Evolutionary conservation across 176 grass and related monocot species (phyloP).

Genomic region (Chrysopogon serrulatus): DNA sequence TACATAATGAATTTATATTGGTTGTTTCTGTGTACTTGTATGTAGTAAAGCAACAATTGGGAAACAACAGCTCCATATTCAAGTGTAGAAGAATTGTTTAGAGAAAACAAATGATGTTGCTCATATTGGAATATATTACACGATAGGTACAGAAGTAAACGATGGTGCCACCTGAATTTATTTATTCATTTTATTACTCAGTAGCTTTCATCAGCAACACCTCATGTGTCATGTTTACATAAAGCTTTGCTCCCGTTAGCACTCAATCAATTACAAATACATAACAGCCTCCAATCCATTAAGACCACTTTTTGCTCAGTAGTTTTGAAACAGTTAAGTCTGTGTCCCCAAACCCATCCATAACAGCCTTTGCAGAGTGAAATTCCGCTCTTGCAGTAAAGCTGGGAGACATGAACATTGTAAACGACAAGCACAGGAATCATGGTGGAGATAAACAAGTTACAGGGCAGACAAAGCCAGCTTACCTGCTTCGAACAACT

Average conservation of each 20-base stretch:
- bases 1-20: no score
- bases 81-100: no score
- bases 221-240: not conserved
- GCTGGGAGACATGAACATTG: slow-evolving; percentile 21
- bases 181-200: not conserved
- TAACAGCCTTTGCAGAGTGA: slow-evolving; percentile 58
- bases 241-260: not conserved
- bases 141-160: not conserved
- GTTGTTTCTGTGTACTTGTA: no score
- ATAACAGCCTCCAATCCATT: not conserved
- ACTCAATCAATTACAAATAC: not conserved
- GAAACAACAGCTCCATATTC: no score
- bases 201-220: not conserved
- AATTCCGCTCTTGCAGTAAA: slow-evolving; percentile 76
- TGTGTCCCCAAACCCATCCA: slow-evolving; percentile 73
- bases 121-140: not conserved
- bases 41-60: no score
- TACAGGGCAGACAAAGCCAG: not conserved
- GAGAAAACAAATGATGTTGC: no score
- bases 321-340: slow-evolving; percentile 76
- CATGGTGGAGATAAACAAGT: not conserved
- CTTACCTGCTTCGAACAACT: slow-evolving; percentile 71
- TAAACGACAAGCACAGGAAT: not conserved
- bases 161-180: not conserved
- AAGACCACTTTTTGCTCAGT: slow-evolving; percentile 54